Percentiles rank a stretch among this genome's conserved stretches.
Conservation (phyloP, 2,329 filamentous ascomycete species). For the Eutypa lata region DNA sequence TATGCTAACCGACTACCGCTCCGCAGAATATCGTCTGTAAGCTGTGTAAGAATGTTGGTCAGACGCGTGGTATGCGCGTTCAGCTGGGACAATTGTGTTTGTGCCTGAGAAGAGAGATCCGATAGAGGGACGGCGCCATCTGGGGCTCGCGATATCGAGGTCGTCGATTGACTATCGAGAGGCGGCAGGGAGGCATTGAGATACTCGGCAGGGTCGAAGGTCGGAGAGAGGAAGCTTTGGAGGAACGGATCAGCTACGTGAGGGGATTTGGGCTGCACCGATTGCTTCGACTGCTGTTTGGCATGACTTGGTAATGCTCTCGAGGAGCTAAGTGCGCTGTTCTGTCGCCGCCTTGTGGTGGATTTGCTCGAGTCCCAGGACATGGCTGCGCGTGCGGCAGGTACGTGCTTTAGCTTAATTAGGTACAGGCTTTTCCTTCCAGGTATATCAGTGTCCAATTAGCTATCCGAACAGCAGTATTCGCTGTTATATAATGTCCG, state of each 20-base stretch:
- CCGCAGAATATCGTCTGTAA: slow-evolving; percentile 92
- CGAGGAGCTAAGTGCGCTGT: slow-evolving; percentile 37
- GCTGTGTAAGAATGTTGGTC: slow-evolving; percentile 75
- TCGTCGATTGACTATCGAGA: slow-evolving; percentile 46
- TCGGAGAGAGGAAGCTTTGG: slow-evolving; percentile 68
- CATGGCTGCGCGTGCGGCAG: slow-evolving; percentile 21
- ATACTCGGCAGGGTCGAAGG: slow-evolving; percentile 82
- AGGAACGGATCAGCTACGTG: slow-evolving; percentile 72
- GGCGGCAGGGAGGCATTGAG: slow-evolving; percentile 77
- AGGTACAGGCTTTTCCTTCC: too few relatives aligned
- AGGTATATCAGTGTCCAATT: too few relatives aligned
- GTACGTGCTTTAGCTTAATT: slow-evolving; percentile 1
- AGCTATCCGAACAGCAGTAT: too few relatives aligned
- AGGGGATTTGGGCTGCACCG: slow-evolving; percentile 48
- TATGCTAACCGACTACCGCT: slow-evolving; percentile 87
- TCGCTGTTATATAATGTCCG: too few relatives aligned
- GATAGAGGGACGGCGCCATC: slow-evolving; percentile 57
- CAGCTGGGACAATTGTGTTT: slow-evolving; percentile 80
- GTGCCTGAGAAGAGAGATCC: slow-evolving; percentile 78
- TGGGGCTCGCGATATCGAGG: slow-evolving; percentile 22
- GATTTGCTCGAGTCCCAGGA: slow-evolving; percentile 36
- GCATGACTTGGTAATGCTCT: slow-evolving; percentile 39
- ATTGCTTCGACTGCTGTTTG: slow-evolving; percentile 33
- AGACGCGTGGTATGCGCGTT: slow-evolving; percentile 84
- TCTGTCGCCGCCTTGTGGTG: slow-evolving; percentile 41